phyloP scores from a whole-genome alignment of 1,139 yeast species.

The Pichia cactophila region DNA sequence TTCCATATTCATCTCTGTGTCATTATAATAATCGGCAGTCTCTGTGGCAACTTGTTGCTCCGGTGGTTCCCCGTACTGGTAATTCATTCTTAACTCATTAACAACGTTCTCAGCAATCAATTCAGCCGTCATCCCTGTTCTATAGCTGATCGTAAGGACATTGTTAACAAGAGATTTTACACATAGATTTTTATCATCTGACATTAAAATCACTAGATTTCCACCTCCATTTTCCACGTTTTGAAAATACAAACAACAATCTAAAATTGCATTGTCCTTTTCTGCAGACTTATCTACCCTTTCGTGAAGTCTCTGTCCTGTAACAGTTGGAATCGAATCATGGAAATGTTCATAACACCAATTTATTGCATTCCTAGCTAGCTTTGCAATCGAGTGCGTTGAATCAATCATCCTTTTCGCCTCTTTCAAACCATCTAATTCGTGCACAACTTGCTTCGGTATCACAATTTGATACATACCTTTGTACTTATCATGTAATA shows the following conservation, averaged over 20 bases:
- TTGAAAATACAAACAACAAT: constrained; percentile 68
- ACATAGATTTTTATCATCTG: constrained; percentile 82
- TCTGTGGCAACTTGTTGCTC: not conserved
- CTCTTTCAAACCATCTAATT: constrained; percentile 71
- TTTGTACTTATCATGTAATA: constrained; percentile 34
- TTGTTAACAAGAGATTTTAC: constrained; percentile 65
- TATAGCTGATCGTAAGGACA: constrained; percentile 59
- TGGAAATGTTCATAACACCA: constrained; percentile 72
- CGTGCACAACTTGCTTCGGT: constrained; percentile 64
- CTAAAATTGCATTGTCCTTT: constrained; percentile 80
- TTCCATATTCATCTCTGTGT: not conserved
- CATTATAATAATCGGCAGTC: not conserved
- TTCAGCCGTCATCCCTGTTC: constrained; percentile 51
- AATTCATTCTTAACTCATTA: constrained; percentile 31
- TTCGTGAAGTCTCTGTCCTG: constrained; percentile 61
- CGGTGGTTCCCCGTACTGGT: not conserved
- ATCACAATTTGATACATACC: constrained; percentile 44
- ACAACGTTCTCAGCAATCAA: constrained; percentile 46
- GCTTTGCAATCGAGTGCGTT: constrained; percentile 35
- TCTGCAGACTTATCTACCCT: constrained; percentile 34
- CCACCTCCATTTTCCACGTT: constrained; percentile 24
- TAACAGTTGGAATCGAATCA: constrained; percentile 39
- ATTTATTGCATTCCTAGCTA: constrained; percentile 69
- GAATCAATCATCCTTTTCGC: constrained; percentile 24
- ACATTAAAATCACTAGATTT: constrained; percentile 53